Evolutionary conservation across 495 filamentous ascomycete species (phyloP).

Genomic region (Cladorrhinum samala): DNA sequence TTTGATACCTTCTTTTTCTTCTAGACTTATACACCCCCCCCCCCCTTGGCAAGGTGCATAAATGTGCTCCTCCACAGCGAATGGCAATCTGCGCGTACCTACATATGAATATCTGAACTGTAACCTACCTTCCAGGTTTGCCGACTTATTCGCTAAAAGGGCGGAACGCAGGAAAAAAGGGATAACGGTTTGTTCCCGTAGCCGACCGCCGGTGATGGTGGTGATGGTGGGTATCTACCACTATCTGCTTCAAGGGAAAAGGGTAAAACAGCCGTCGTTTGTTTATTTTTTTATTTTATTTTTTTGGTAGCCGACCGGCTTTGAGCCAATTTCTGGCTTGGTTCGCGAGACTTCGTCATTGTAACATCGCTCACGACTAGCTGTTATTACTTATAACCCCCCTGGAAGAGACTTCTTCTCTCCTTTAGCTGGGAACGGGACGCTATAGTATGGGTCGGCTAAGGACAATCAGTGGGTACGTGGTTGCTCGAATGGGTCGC

Average conservation of each 20-base stretch:
- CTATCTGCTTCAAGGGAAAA: no score
- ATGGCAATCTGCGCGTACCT: neutral
- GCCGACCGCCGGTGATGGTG: neutral
- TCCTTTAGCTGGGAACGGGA: no score
- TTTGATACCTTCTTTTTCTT: no score
- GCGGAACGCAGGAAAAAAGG: neutral
- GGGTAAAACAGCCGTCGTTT: no score
- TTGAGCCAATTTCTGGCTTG: slow-evolving; percentile 3
- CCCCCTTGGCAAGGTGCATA: no score
- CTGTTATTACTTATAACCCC: neutral
- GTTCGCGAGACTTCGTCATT: neutral
- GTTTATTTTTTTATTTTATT: no score
- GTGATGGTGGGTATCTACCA: neutral
- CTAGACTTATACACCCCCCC: no score
- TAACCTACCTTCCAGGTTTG: neutral
- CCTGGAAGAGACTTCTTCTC: no score
- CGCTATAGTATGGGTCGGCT: neutral
- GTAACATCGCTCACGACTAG: neutral
- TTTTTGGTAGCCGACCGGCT: slow-evolving; percentile 3
- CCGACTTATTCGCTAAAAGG: neutral
- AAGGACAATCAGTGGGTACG: no score
- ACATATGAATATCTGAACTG: neutral
- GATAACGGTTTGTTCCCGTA: neutral
- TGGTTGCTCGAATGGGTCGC: slow-evolving; percentile 25
- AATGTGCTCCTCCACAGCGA: no score